phyloP scores from a whole-genome alignment of 192 early-diverging fungal species.

The Phlyctochytrium arcticum region DNA sequence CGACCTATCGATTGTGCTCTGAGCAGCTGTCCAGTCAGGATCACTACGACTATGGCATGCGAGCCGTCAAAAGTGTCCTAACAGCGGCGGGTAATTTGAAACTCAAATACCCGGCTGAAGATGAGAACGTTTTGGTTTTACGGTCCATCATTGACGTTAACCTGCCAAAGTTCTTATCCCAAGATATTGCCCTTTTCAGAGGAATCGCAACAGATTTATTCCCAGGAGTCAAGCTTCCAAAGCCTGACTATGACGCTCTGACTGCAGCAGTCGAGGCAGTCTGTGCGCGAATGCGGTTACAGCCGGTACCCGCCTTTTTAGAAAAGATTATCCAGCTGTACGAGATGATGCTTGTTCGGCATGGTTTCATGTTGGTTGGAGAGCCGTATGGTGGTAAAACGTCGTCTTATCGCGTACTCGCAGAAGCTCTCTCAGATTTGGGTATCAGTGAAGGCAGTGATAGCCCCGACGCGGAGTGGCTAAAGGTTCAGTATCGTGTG shows the following conservation, averaged over 20 bases:
- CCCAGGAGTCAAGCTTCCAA: slow-evolving; percentile 55
- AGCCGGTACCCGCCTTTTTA: slow-evolving; percentile 53
- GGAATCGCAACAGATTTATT: slow-evolving; percentile 60
- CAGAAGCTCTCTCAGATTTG: slow-evolving; percentile 49
- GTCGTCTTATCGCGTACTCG: slow-evolving; percentile 54
- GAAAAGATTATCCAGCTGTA: slow-evolving; percentile 65
- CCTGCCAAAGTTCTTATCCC: slow-evolving; percentile 59
- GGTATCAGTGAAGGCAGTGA: slow-evolving; percentile 21
- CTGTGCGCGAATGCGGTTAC: slow-evolving; percentile 43
- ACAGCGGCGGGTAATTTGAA: slow-evolving; percentile 61
- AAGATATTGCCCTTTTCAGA: slow-evolving; percentile 60
- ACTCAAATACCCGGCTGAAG: slow-evolving; percentile 58
- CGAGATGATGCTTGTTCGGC: slow-evolving; percentile 63
- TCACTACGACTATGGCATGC: slow-evolving; percentile 66
- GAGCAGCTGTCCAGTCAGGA: slow-evolving; percentile 63
- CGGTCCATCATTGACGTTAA: slow-evolving; percentile 62
- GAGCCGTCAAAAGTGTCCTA: slow-evolving; percentile 59
- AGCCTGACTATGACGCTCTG: slow-evolving; percentile 54
- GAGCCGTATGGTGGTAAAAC: slow-evolving; percentile 60
- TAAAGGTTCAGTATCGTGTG: slow-evolving; percentile 49
- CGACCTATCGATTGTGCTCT: slow-evolving; percentile 56
- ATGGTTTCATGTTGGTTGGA: slow-evolving; percentile 63
- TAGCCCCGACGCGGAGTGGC: slow-evolving; percentile 42
- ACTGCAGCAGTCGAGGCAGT: slow-evolving; percentile 45
- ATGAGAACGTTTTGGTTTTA: slow-evolving; percentile 56